Evolutionary conservation across 805 yeast genomes (phyloP).

Genomic region (Candida khao-thaluensis): DNA sequence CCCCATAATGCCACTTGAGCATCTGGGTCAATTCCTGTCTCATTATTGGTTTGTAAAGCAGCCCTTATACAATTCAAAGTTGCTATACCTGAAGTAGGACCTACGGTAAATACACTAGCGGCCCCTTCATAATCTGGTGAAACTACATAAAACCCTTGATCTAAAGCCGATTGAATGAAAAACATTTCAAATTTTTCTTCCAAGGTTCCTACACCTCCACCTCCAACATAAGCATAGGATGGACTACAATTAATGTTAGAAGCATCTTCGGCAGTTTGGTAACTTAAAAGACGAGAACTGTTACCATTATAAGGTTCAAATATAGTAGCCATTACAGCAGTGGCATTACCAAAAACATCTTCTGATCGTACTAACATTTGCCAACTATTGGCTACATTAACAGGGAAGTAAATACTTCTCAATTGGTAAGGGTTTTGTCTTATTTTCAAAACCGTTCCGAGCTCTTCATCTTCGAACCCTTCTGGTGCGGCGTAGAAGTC

Average conservation of each 20-base stretch:
- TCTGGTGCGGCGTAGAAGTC: slow-evolving; percentile 24
- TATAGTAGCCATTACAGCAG: slow-evolving; percentile 24
- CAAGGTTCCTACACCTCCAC: slow-evolving; percentile 18
- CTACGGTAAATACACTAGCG: slow-evolving; percentile 29
- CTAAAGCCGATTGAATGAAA: slow-evolving; percentile 19
- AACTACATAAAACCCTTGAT: slow-evolving; percentile 33
- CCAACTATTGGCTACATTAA: slow-evolving; percentile 24
- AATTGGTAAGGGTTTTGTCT: slow-evolving; percentile 21
- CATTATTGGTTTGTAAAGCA: slow-evolving; percentile 17
- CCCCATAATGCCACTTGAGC: slow-evolving; percentile 29
- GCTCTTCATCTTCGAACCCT: slow-evolving; percentile 18
- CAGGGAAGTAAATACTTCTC: slow-evolving; percentile 18
- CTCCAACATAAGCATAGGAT: slow-evolving; percentile 22
- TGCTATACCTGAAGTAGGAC: slow-evolving; percentile 27
- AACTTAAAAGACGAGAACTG: slow-evolving; percentile 23
- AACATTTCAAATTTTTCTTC: slow-evolving; percentile 19
- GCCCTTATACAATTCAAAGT: slow-evolving; percentile 32
- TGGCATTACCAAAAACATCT: slow-evolving; percentile 26
- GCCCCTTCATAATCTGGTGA: slow-evolving; percentile 38
- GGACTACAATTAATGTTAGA: slow-evolving; percentile 25
- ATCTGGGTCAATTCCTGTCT: slow-evolving; percentile 18
- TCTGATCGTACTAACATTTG: slow-evolving; percentile 22
- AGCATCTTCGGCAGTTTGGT: slow-evolving; percentile 31
- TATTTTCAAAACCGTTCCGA: slow-evolving; percentile 24
- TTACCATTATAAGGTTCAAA: slow-evolving; percentile 30